phyloP scores from a whole-genome alignment of 2,329 filamentous ascomycete genomes.

The Zasmidium cellare region DNA sequence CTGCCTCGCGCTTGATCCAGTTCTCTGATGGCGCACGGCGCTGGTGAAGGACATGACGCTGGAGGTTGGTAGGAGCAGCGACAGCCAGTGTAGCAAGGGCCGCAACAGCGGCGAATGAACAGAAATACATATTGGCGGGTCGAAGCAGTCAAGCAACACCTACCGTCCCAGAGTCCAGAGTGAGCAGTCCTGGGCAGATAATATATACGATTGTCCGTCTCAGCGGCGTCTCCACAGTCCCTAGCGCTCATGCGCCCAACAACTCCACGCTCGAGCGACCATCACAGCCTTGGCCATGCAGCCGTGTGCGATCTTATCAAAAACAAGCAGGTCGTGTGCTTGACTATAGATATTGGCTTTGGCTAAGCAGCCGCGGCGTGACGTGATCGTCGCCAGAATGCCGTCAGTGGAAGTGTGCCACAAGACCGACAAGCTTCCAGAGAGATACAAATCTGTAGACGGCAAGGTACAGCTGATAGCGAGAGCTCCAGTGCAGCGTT shows the following conservation, averaged over 20 bases:
- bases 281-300: not conserved
- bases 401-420: not conserved
- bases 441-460: not conserved
- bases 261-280: not conserved
- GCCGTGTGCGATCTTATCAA: slow-evolving; percentile 14
- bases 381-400: slow-evolving; percentile 13
- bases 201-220: slow-evolving; percentile 1
- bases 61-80: slow-evolving; percentile 20
- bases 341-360: slow-evolving; percentile 6
- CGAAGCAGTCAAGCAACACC: slow-evolving; percentile 10
- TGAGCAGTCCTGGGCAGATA: not conserved
- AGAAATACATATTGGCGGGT: slow-evolving; percentile 19
- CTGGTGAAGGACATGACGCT: slow-evolving; percentile 45
- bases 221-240: not conserved
- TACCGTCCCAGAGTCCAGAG: not conserved
- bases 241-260: not conserved
- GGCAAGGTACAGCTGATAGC: not conserved
- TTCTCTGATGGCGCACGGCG: slow-evolving; percentile 37
- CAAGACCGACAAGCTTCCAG: not conserved
- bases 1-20: slow-evolving; percentile 42
- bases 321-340: slow-evolving; percentile 21
- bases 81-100: slow-evolving; percentile 12
- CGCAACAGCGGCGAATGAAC: slow-evolving; percentile 15
- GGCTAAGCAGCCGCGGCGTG: slow-evolving; percentile 18
- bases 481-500: not conserved